Percentiles rank a stretch among this genome's conserved stretches.
Evolutionary conservation across 2,329 filamentous ascomycete genomes (phyloP).

Genomic region (Onygena corvina): DNA sequence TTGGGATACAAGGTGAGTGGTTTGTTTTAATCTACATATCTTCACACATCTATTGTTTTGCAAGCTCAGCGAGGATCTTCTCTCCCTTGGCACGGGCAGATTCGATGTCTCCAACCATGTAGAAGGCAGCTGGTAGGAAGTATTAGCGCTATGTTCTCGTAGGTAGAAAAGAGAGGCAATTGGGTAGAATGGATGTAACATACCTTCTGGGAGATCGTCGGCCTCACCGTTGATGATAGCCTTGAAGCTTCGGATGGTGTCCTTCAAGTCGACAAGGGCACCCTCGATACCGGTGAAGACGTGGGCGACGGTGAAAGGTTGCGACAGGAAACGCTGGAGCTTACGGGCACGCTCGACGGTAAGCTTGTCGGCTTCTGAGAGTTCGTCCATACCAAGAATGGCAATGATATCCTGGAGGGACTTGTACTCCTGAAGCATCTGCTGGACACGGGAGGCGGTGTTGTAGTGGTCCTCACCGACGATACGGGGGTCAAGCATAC

Average conservation of each 20-base stretch:
- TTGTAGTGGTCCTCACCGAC: constrained; percentile 97
- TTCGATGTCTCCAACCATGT: constrained; percentile 96
- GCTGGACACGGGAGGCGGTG: constrained; percentile 87
- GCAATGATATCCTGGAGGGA: constrained; percentile 99
- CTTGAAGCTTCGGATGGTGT: constrained; percentile 97
- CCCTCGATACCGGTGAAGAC: constrained; percentile 75
- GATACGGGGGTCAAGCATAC: constrained; percentile 98
- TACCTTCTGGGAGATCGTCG: constrained; percentile 88
- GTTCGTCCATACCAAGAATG: constrained; percentile 99
- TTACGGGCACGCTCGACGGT: constrained; percentile 99
- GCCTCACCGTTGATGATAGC: constrained; percentile 87
- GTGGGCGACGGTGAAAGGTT: constrained; percentile 87
- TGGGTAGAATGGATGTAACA: constrained; percentile 21
- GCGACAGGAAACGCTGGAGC: constrained; percentile 98
- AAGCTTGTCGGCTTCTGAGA: constrained; percentile 98
- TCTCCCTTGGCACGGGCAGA: constrained; percentile 93
- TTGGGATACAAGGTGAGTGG: constrained; percentile 9
- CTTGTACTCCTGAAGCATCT: constrained; percentile 99
- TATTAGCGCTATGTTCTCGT: constrained; percentile 7
- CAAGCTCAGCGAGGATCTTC: constrained; percentile 97
- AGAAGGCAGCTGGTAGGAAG: constrained; percentile 52
- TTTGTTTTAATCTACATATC: constrained; percentile 13
- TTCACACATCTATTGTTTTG: constrained; percentile 35
- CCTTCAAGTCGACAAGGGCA: constrained; percentile 93
- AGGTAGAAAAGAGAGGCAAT: constrained; percentile 2